Percentiles rank a stretch among this genome's conserved stretches.
phyloP scores from a whole-genome alignment of 2,329 filamentous ascomycete species.

The Phyllosticta capitalensis region DNA sequence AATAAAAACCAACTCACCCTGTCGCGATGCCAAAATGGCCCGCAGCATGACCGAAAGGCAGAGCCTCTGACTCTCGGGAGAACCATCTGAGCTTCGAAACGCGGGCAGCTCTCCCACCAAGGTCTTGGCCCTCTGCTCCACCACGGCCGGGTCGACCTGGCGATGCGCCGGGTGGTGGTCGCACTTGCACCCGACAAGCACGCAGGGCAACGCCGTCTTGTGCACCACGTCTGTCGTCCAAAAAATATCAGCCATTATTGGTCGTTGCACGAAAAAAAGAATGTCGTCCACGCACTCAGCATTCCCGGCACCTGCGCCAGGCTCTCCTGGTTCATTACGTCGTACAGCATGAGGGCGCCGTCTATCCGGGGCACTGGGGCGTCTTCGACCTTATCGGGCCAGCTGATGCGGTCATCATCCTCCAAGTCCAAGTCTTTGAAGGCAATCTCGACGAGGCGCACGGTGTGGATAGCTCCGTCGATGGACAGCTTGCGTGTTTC shows the following conservation, averaged over 20 bases:
- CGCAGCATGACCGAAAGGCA: constrained; percentile 69
- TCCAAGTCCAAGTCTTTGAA: constrained; percentile 43
- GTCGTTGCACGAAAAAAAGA: constrained; percentile 18
- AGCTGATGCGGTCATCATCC: constrained; percentile 43
- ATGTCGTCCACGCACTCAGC: constrained; percentile 67
- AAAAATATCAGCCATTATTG: background rate
- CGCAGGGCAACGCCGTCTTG: constrained; percentile 62
- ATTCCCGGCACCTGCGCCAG: constrained; percentile 65
- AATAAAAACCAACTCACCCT: constrained; percentile 49
- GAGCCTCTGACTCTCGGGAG: constrained; percentile 61
- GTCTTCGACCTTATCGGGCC: constrained; percentile 51
- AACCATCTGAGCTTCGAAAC: constrained; percentile 62
- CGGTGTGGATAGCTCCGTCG: constrained; percentile 45
- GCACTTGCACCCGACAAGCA: constrained; percentile 84
- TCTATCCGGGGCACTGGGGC: constrained; percentile 66
- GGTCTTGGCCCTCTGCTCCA: constrained; percentile 53
- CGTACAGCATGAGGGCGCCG: constrained; percentile 77
- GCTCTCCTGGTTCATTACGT: constrained; percentile 70
- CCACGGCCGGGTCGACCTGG: constrained; percentile 58
- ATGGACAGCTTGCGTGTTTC: constrained; percentile 45
- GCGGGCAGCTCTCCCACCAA: constrained; percentile 57
- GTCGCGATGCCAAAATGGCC: constrained; percentile 56
- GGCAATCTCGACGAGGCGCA: constrained; percentile 48
- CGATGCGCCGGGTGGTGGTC: constrained; percentile 63
- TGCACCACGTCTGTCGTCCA: constrained; percentile 56